Percentiles rank a stretch among this genome's conserved stretches.
Conservation (phyloP, 2,329 filamentous ascomycete species). For the Diaporthe sp. region DNA sequence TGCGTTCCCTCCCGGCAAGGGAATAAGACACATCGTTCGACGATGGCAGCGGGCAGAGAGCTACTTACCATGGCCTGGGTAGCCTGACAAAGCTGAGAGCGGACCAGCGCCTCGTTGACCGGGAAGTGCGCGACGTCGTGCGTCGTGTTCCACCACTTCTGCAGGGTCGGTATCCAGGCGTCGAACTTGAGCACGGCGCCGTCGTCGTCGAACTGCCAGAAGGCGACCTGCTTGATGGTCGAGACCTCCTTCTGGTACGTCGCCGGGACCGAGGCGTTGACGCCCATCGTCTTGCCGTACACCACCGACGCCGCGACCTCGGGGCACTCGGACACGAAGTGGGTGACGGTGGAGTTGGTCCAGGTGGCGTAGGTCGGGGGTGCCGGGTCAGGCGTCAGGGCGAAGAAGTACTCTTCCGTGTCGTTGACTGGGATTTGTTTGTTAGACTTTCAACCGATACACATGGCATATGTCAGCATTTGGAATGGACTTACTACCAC, state of each 20-base stretch:
- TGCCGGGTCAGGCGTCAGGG: slow-evolving; percentile 53
- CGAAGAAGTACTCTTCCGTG: slow-evolving; percentile 61
- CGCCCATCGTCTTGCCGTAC: slow-evolving; percentile 52
- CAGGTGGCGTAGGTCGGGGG: slow-evolving; percentile 49
- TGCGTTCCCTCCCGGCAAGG: too few relatives aligned
- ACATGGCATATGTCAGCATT: too few relatives aligned
- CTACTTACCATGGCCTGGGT: background rate
- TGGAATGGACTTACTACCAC: slow-evolving; percentile 41
- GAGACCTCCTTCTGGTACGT: slow-evolving; percentile 47
- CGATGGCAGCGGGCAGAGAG: too few relatives aligned
- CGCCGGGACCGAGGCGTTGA: slow-evolving; percentile 42
- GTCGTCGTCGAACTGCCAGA: slow-evolving; percentile 61
- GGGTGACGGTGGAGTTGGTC: slow-evolving; percentile 50
- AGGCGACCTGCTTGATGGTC: slow-evolving; percentile 57
- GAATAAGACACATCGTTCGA: background rate
- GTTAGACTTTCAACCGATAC: background rate
- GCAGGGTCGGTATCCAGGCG: slow-evolving; percentile 59
- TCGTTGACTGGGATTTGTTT: slow-evolving; percentile 51
- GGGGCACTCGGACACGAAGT: slow-evolving; percentile 53
- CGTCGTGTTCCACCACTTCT: slow-evolving; percentile 52
- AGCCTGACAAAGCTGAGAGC: background rate
- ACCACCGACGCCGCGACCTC: slow-evolving; percentile 55
- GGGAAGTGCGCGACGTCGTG: slow-evolving; percentile 48
- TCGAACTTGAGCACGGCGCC: slow-evolving; percentile 60
- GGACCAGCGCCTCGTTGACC: slow-evolving; percentile 46